Base-by-base conservation (phyloP, 163 green algal species). In the Scenedesmus sp. region DNA sequence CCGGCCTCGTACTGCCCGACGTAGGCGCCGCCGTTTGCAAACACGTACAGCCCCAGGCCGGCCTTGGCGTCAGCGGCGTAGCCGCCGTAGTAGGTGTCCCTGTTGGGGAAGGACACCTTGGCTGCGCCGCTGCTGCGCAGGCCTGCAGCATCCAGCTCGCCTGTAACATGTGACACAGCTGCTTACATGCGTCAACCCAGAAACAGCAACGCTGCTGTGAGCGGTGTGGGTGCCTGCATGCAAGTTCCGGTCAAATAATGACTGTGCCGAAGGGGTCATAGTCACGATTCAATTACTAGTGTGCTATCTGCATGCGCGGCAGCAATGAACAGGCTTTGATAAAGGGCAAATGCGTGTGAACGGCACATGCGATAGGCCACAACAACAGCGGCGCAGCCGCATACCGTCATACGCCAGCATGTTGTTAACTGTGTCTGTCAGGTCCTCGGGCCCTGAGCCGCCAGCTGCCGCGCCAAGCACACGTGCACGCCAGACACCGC, bases 71-170 rank as follows among this genome's bases (percentile, higher is more conserved):
- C 95, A 35, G 93, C 88, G 0, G n/a, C 44, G 72, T 97, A 97
- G 33, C 90, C 92, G 33, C 96, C 96, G 89, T 96, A 96, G 86
- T 95, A 97, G 59, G 93, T 95, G 93, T 97, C 96, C 35, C 88
- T 88, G 56, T 73, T 87, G 35, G 81, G 42, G 43, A 65, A 89
- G 3, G 81, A 26, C 33, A 65, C 88, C 70, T 92, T 89, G 59
- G 59, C 79, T 80, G 79, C 88, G 15, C 7, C 16, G 33, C 49
- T 78, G 82, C 51, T 56, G 46, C 73, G 86, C 72, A n/a, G 18
- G 5, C 81, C 49, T 0, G 65, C 65, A 44, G 88, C 65, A 49
- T 87, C 79, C 2, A 87, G 15, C 22, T 82, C 87, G 61, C 87
- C 81, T 92, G 81, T 22, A 33, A n/a, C n/a, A n/a, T n/a, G n/a